Percentiles rank a stretch among this genome's conserved stretches.
Conservation (phyloP, 192 early-diverging fungal genomes). For the Linnemannia schmuckeri region DNA sequence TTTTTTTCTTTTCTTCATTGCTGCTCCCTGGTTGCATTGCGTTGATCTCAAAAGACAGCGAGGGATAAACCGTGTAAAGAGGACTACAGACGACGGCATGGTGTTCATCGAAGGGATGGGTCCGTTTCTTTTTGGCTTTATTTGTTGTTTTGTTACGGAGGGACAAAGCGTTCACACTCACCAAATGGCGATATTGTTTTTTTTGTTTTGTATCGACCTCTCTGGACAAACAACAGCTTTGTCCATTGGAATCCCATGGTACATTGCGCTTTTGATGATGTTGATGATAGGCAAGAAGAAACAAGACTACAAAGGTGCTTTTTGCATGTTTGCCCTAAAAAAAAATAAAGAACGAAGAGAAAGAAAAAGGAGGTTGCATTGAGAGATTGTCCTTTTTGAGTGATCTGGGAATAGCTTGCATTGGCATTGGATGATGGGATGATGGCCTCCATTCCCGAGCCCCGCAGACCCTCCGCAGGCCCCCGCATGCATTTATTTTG, state of each 20-base stretch:
- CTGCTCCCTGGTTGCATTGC: neutral
- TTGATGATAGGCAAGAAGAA: too few relatives aligned
- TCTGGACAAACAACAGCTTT: too few relatives aligned
- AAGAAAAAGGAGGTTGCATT: too few relatives aligned
- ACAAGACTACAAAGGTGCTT: too few relatives aligned
- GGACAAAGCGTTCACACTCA: neutral
- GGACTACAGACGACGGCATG: neutral
- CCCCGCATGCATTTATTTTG: conserved; percentile 3
- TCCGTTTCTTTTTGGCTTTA: neutral
- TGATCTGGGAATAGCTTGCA: neutral
- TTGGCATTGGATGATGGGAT: neutral
- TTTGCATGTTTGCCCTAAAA: too few relatives aligned
- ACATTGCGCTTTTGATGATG: too few relatives aligned
- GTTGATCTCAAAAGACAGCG: neutral
- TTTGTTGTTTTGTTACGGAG: neutral
- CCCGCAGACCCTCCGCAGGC: conserved; percentile 2
- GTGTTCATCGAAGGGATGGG: neutral
- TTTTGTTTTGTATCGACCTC: too few relatives aligned
- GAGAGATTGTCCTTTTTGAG: too few relatives aligned
- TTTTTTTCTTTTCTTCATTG: neutral
- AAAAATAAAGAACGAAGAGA: too few relatives aligned
- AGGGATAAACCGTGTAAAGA: neutral
- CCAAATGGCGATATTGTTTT: neutral
- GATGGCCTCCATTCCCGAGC: neutral
- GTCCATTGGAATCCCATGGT: too few relatives aligned